Conservation (phyloP, 805 yeast species). For the Wickerhamiella kazuoi region DNA sequence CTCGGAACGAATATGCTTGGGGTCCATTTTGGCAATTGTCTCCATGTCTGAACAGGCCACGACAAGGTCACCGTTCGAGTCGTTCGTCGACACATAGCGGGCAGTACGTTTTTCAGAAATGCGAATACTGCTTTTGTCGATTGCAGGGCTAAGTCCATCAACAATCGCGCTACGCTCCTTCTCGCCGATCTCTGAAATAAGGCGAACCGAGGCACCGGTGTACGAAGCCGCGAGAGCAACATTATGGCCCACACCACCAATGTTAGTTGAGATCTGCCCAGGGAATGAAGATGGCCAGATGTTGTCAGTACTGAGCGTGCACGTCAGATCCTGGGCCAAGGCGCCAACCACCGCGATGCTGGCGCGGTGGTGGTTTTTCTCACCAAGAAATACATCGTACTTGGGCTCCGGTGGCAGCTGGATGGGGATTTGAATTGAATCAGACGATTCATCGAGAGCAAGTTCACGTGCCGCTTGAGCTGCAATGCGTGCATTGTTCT, state of each 20-base stretch:
- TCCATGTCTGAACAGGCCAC: conserved; percentile 77
- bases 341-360: conserved; percentile 46
- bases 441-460: neutral
- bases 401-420: neutral
- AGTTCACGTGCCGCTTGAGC: conserved; percentile 46
- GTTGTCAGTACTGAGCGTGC: conserved; percentile 25
- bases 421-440: neutral
- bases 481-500: conserved; percentile 56
- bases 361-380: neutral
- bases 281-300: conserved; percentile 48
- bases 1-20: conserved; percentile 26
- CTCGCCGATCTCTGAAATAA: conserved; percentile 45
- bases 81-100: conserved; percentile 57
- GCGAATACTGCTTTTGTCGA: conserved; percentile 26
- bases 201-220: conserved; percentile 20
- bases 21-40: conserved; percentile 36
- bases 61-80: conserved; percentile 40
- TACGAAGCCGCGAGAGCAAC: conserved; percentile 46
- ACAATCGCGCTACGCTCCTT: conserved; percentile 24
- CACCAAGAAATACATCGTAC: neutral
- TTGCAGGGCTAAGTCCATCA: conserved; percentile 12
- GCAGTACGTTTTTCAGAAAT: conserved; percentile 31
- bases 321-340: conserved; percentile 55
- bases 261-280: conserved; percentile 34
- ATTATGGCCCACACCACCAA: conserved; percentile 81